phyloP scores from a whole-genome alignment of 352 stramenopile genomes.

The Phytophthora rubi region DNA sequence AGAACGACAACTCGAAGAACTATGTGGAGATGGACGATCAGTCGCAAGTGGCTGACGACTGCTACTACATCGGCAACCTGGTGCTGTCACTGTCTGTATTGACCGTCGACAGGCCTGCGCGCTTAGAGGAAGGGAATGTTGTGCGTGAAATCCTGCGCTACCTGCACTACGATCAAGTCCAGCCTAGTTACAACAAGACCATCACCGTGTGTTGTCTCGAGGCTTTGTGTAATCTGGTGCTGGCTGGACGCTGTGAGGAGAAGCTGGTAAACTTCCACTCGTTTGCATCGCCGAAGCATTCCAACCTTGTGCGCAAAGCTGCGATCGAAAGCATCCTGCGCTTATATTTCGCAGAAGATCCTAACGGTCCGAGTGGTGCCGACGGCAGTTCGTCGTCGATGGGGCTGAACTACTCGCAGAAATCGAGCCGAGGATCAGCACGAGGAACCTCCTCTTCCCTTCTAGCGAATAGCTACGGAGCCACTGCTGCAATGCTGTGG shows the following conservation, averaged over 20 bases:
- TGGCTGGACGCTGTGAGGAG: conserved; percentile 71
- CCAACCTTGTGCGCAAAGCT: conserved; percentile 78
- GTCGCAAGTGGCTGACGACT: conserved; percentile 84
- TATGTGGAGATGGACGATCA: conserved; percentile 90
- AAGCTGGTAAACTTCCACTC: conserved; percentile 75
- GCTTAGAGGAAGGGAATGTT: conserved; percentile 55
- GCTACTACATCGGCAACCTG: conserved; percentile 85
- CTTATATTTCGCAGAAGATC: conserved; percentile 85
- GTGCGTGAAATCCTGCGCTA: conserved; percentile 81
- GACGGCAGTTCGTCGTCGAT: conserved; percentile 24
- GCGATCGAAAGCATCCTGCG: conserved; percentile 87
- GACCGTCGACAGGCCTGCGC: conserved; percentile 61
- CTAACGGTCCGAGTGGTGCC: conserved; percentile 34
- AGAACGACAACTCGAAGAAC: conserved; percentile 92
- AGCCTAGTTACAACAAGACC: conserved; percentile 83
- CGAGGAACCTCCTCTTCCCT: conserved; percentile 17
- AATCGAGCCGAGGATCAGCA: conserved; percentile 24
- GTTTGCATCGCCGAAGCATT: conserved; percentile 77
- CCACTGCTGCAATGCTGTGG: conserved; percentile 74
- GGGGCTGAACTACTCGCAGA: conserved; percentile 23
- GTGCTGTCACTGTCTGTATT: conserved; percentile 78
- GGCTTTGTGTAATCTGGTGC: conserved; percentile 78
- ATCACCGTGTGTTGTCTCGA: conserved; percentile 86
- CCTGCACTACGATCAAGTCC: conserved; percentile 85
- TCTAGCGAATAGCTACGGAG: conserved; percentile 67